phyloP scores from a whole-genome alignment of 305 asterid genomes.

The Andrographis paniculata region DNA sequence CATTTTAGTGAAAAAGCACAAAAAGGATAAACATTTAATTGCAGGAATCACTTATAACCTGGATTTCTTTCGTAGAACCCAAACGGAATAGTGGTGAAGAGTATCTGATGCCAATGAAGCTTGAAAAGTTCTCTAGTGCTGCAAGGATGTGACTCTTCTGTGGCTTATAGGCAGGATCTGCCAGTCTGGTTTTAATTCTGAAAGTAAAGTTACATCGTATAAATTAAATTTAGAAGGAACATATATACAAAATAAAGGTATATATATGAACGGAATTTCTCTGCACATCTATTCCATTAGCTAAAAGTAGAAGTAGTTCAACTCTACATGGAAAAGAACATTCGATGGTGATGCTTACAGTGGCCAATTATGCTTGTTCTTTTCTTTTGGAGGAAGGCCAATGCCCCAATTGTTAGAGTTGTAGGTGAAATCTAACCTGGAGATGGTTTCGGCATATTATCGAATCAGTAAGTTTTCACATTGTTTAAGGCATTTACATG shows the following conservation, averaged over 20 bases:
- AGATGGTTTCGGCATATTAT: constrained; percentile 7
- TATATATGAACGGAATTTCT: too few relatives aligned
- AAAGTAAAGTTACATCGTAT: constrained; percentile 12
- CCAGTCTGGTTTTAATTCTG: constrained; percentile 83
- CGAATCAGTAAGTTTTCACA: too few relatives aligned
- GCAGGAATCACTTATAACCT: constrained; percentile 38
- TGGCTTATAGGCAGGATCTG: constrained; percentile 71
- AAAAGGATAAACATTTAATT: too few relatives aligned
- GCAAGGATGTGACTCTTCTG: constrained; percentile 61
- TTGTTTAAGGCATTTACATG: too few relatives aligned
- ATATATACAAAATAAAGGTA: too few relatives aligned
- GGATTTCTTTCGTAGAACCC: constrained; percentile 53
- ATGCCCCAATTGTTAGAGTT: constrained; percentile 87
- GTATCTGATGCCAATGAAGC: constrained; percentile 66
- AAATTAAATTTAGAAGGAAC: too few relatives aligned
- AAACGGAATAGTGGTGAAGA: constrained; percentile 93
- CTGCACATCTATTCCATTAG: too few relatives aligned
- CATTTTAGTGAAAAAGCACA: too few relatives aligned
- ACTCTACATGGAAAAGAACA: constrained; percentile 7
- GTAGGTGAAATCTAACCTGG: constrained; percentile 94
- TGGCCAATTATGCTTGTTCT: constrained; percentile 79
- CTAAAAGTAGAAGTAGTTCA: constrained; percentile 3
- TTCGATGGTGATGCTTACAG: constrained; percentile 75
- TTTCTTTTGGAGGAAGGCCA: constrained; percentile 92
- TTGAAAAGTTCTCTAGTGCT: constrained; percentile 62